phyloP scores from a whole-genome alignment of 768 basidiomycete species.

The Mycena polygramma region DNA sequence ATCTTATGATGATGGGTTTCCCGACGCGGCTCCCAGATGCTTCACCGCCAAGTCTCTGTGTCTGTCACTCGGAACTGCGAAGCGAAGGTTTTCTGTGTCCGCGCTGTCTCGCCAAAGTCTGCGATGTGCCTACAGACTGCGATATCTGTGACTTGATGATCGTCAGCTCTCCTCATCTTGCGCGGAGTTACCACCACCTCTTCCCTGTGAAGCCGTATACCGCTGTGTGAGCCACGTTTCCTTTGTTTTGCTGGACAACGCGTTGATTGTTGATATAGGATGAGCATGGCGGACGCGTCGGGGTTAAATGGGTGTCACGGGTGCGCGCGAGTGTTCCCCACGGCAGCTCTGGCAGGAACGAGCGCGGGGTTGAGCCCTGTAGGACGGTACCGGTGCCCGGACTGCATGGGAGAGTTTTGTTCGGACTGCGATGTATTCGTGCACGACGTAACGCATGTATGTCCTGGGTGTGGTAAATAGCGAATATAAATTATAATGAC shows the following conservation, averaged over 20 bases:
- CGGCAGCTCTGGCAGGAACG: constrained; percentile 50
- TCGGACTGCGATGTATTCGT: constrained; percentile 97
- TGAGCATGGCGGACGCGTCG: constrained; percentile 53
- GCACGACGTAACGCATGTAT: constrained; percentile 95
- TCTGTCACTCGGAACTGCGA: constrained; percentile 93
- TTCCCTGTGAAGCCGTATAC: constrained; percentile 93
- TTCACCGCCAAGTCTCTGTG: constrained; percentile 87
- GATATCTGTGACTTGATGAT: constrained; percentile 98
- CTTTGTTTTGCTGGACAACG: constrained; percentile 11
- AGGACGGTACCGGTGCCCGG: constrained; percentile 90
- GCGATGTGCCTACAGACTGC: constrained; percentile 98
- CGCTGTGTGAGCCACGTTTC: constrained; percentile 73
- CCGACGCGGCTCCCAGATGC: constrained; percentile 91
- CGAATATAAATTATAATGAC: background rate
- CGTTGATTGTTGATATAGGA: constrained; percentile 46
- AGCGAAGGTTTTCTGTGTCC: constrained; percentile 96
- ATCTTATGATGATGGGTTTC: constrained; percentile 99
- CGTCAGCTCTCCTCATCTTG: constrained; percentile 96
- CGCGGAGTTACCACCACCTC: constrained; percentile 94
- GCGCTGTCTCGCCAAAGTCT: constrained; percentile 91
- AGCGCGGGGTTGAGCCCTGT: constrained; percentile 84
- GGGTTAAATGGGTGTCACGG: constrained; percentile 73
- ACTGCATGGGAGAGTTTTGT: constrained; percentile 91
- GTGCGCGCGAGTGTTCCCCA: constrained; percentile 81
- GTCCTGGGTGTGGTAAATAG: constrained; percentile 80